These are phyloP conservation scores for Salix dunnii DNA, from an alignment of 345 rosid species.

Conservation along the genomic window DNA sequence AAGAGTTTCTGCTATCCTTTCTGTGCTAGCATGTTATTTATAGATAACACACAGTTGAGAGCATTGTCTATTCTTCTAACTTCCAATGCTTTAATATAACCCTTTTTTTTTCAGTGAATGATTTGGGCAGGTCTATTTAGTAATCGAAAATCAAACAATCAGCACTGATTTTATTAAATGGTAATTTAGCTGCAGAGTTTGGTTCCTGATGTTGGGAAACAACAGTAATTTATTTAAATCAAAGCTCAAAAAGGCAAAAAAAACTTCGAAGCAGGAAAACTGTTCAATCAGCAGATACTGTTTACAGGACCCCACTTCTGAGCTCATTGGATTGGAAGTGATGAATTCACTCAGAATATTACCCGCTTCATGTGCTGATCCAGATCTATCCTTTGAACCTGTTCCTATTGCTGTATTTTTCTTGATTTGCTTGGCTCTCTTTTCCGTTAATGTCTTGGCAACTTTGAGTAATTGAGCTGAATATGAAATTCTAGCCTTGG, in stretches of 20 bases:
- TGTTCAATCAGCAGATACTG: slow-evolving; percentile 18
- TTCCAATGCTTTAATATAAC: not conserved
- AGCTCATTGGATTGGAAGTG: slow-evolving; percentile 29
- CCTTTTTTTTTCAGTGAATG: not conserved
- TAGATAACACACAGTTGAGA: not conserved
- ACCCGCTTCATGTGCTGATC: not conserved
- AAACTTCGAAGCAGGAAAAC: slow-evolving; percentile 16
- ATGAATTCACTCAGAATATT: not conserved
- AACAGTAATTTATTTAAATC: slow-evolving; percentile 10
- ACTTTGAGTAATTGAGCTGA: not conserved
- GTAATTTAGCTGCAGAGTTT: slow-evolving; percentile 31
- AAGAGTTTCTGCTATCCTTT: too few species aligned
- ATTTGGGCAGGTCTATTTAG: not conserved
- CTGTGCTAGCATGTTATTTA: too few species aligned
- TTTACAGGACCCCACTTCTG: slow-evolving; percentile 30
- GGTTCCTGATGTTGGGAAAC: slow-evolving; percentile 14
- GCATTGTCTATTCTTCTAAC: not conserved
- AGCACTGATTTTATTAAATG: not conserved
- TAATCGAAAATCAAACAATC: not conserved
- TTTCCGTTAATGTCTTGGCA: not conserved
- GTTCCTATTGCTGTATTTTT: not conserved
- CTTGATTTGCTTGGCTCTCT: not conserved
- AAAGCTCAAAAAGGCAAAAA: slow-evolving; percentile 22
- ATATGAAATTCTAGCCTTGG: not conserved
- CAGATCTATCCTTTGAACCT: not conserved